These are phyloP conservation scores for Pleurotus djamor DNA, from an alignment of 768 basidiomycete species.

Conservation along the genomic window DNA sequence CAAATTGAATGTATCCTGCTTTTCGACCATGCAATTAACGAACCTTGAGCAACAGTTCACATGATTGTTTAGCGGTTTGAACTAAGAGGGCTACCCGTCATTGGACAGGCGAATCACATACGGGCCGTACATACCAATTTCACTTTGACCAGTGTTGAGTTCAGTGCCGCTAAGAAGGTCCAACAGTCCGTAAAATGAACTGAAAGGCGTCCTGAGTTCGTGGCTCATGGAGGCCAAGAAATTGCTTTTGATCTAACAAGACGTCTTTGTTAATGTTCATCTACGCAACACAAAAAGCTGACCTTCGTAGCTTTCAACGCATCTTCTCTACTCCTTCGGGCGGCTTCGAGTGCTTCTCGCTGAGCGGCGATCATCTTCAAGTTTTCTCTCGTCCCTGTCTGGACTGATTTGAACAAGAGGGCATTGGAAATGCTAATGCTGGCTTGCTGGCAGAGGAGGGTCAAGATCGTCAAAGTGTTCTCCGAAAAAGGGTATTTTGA, in stretches of 20 bases:
- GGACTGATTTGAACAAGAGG: slow-evolving; percentile 71
- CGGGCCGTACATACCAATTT: slow-evolving; percentile 47
- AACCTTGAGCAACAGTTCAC: slow-evolving; percentile 71
- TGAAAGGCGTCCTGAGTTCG: slow-evolving; percentile 75
- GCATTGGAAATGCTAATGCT: slow-evolving; percentile 77
- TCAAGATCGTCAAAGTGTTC: slow-evolving; percentile 59
- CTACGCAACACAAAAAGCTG: neutral
- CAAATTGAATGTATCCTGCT: slow-evolving; percentile 2
- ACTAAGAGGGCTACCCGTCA: slow-evolving; percentile 31
- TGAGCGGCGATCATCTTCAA: slow-evolving; percentile 77
- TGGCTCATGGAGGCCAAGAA: slow-evolving; percentile 79
- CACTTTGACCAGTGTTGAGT: slow-evolving; percentile 64
- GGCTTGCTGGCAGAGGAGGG: slow-evolving; percentile 69
- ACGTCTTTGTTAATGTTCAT: neutral
- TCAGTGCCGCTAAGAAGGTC: slow-evolving; percentile 75
- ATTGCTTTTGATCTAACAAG: slow-evolving; percentile 67
- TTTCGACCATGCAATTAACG: neutral
- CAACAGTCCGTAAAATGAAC: slow-evolving; percentile 75
- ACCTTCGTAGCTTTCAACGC: slow-evolving; percentile 75
- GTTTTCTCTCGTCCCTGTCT: slow-evolving; percentile 72
- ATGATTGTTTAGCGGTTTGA: slow-evolving; percentile 77
- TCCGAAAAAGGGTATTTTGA: slow-evolving; percentile 64
- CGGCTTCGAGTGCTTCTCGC: slow-evolving; percentile 65
- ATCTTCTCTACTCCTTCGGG: slow-evolving; percentile 67
- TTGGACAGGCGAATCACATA: neutral